phyloP scores from a whole-genome alignment of 1,284 basidiomycete genomes.

The Marasmius fiardii region DNA sequence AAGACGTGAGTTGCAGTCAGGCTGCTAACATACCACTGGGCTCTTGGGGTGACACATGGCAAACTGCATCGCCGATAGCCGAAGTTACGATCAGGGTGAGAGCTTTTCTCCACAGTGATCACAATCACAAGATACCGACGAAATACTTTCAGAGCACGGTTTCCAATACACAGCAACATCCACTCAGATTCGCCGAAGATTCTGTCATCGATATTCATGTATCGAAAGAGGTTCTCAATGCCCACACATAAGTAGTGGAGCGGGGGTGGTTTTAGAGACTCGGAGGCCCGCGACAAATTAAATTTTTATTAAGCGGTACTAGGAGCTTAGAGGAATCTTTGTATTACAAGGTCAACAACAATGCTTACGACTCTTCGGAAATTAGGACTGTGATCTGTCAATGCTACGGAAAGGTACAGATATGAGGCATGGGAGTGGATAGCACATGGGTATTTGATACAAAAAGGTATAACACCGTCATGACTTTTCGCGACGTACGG shows the following conservation, averaged over 20 bases:
- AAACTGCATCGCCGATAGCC: not conserved
- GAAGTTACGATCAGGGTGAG: not conserved
- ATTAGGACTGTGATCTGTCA: not conserved
- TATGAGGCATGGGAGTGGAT: not conserved
- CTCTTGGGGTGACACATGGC: not conserved
- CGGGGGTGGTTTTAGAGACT: no score
- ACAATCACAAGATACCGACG: no score
- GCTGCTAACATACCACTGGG: not conserved
- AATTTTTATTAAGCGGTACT: not conserved
- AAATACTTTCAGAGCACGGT: no score
- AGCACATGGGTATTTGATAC: no score
- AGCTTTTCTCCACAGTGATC: no score
- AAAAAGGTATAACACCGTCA: not conserved
- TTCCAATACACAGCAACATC: no score
- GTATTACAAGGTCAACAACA: no score
- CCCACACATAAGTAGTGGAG: no score
- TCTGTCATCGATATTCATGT: conserved; percentile 1
- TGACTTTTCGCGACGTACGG: no score
- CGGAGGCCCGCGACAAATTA: no score
- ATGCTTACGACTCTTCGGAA: not conserved
- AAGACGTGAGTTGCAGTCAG: not conserved
- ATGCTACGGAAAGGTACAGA: conserved; percentile 2
- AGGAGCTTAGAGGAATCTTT: not conserved
- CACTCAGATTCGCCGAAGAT: not conserved
- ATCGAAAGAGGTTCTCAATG: not conserved